Percentiles rank a stretch among this genome's conserved stretches.
Evolutionary conservation across 768 basidiomycete species (phyloP).

Genomic region (Boletellus ananiceps): DNA sequence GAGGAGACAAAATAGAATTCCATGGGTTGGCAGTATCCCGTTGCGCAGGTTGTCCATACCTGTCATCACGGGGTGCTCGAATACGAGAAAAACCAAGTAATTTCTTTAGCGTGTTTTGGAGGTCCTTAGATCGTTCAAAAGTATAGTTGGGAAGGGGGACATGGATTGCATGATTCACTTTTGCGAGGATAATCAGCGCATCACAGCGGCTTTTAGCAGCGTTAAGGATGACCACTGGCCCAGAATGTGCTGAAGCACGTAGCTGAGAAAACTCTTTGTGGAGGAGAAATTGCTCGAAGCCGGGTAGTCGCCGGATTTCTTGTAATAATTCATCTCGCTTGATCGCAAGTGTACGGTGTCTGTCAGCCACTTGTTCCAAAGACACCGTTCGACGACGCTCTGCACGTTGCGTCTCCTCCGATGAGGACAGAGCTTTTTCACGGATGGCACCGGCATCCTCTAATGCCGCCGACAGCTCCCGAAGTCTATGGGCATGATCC

Average conservation of each 20-base stretch:
- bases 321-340: constrained; percentile 1
- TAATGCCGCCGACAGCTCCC: background rate
- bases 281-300: constrained; percentile 5
- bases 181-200: constrained; percentile 17
- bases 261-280: constrained; percentile 6
- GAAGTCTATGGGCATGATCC: constrained; percentile 3
- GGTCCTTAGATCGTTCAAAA: background rate
- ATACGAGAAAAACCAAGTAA: background rate
- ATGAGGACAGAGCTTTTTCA: background rate
- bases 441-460: background rate
- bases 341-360: constrained; percentile 4
- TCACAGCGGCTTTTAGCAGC: constrained; percentile 29
- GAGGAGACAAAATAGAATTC: constrained; percentile 1
- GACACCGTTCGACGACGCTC: background rate
- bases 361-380: constrained; percentile 1
- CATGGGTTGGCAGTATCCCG: background rate
- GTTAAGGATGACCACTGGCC: constrained; percentile 33
- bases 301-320: background rate
- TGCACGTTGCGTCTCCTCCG: background rate
- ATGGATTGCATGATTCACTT: background rate
- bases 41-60: background rate
- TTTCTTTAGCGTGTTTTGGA: background rate
- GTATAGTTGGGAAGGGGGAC: constrained; percentile 5
- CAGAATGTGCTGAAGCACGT: constrained; percentile 13
- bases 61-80: background rate